A percentile compares a stretch with the other conserved stretches of the same genome.
Evolutionary conservation across 2,329 filamentous ascomycete species (phyloP).

Genomic region (Pseudogymnoascus sp.): DNA sequence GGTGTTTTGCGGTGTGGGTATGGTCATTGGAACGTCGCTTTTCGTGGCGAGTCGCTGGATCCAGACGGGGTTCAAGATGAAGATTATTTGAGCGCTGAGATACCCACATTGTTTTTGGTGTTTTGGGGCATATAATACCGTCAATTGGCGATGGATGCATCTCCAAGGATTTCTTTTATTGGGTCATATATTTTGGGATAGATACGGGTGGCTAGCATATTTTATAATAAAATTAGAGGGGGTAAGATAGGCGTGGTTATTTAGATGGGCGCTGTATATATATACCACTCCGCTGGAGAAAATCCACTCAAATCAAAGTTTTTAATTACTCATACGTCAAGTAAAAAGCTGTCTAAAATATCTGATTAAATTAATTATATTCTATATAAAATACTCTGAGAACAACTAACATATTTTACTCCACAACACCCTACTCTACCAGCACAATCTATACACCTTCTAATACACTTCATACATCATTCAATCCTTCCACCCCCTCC

Average conservation of each 20-base stretch:
- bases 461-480: not conserved
- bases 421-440: not conserved
- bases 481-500: constrained; percentile 30
- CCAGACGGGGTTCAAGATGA: constrained; percentile 19
- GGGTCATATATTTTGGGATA: not conserved
- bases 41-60: constrained; percentile 31
- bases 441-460: not conserved
- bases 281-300: not conserved
- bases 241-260: not conserved
- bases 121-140: not conserved
- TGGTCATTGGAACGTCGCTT: constrained; percentile 33
- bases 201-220: not conserved
- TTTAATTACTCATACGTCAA: not conserved
- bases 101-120: not conserved
- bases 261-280: not conserved
- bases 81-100: constrained; percentile 18
- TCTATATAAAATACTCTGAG: not conserved
- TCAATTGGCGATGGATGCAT: not conserved
- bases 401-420: not conserved
- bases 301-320: not conserved
- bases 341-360: not conserved
- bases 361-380: not conserved
- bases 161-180: not conserved
- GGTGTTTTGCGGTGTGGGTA: constrained; percentile 53
- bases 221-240: not conserved